phyloP scores from a whole-genome alignment of 768 basidiomycete species.

The Pleurotus citrinopileatus region DNA sequence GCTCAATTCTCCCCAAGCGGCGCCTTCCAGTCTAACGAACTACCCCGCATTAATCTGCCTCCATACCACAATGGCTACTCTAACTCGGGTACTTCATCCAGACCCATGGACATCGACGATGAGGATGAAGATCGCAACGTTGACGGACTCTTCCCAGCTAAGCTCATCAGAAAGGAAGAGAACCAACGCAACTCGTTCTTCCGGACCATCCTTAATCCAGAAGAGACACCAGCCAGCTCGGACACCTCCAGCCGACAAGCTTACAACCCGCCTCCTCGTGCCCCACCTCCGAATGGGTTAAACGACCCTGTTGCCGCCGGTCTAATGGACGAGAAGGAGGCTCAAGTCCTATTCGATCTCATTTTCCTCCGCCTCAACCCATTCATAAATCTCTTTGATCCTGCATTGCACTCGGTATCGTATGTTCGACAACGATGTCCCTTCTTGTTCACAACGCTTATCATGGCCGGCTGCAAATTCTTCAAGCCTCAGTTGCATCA shows the following conservation, averaged over 20 bases:
- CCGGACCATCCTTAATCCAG: conserved; percentile 77
- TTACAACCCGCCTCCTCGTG: conserved; percentile 29
- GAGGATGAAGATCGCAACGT: conserved; percentile 59
- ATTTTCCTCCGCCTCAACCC: conserved; percentile 85
- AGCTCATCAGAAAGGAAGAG: conserved; percentile 64
- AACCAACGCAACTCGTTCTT: conserved; percentile 76
- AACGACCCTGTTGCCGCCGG: conserved; percentile 73
- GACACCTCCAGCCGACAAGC: conserved; percentile 31
- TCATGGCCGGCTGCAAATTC: conserved; percentile 85
- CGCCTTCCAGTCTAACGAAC: conserved; percentile 43
- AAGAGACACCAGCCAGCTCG: conserved; percentile 41
- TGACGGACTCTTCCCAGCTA: conserved; percentile 68
- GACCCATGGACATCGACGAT: conserved; percentile 51
- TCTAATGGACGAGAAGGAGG: conserved; percentile 67
- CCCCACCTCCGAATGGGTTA: conserved; percentile 35
- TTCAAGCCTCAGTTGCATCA: conserved; percentile 69
- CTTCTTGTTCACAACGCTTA: conserved; percentile 80
- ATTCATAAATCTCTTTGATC: conserved; percentile 88
- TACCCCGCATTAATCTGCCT: conserved; percentile 45
- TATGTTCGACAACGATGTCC: conserved; percentile 82
- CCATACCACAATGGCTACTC: conserved; percentile 35
- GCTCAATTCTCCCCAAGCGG: conserved; percentile 29
- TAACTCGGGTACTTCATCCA: conserved; percentile 32
- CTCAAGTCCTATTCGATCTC: conserved; percentile 70
- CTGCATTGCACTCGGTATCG: conserved; percentile 72